Base-by-base conservation (phyloP, 1,284 basidiomycete genomes). In the Ganoderma lucidum region DNA sequence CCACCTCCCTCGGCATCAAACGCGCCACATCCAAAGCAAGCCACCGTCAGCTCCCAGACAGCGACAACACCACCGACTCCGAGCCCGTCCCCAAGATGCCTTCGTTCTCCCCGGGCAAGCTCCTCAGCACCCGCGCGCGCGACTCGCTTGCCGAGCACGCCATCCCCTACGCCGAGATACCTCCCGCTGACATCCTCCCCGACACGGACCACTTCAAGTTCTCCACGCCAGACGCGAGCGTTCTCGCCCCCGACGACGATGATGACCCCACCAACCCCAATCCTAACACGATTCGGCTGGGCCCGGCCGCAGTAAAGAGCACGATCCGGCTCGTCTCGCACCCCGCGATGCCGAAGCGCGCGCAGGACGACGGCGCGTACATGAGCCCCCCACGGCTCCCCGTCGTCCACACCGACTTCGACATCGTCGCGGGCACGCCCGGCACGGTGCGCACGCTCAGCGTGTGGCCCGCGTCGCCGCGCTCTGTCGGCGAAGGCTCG, bases 1-100 rank as follows among this genome's bases (percentile, higher is more conserved):
- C 91, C 32, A 88, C 81, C 63, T 92, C 92, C 10, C 81, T 93
- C 42, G 90, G 91, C 41, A 83, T 92, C 72, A 91, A 88, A 77
- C 87, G 88, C 53, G 78, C 81, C 55, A 74, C 81, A 39, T 78
- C 78, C 56, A 82, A 82, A 75, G 78, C 78, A 9, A 70, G 65
- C 51, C 35, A 59, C 51, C 41, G 1, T 1, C 23, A 58, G 44
- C 30, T 58, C 3, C 66, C 53, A 2, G 53, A 55, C 28, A 73
- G 41, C 62, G 14, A 44, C 65, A 67, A 64, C 56, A 58, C 53
- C 56, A 59, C 58, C 58, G 66, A 68, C 30, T n/a, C 55, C 32
- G 69, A 71, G 45, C 56, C 23, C 37, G 45, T 62, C 53, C 32
- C 53, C 48, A 69, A 69, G 51, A 63, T 68, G 44, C 56, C 64